Evolutionary conservation across 2,329 filamentous ascomycete species (phyloP), one percentile per base, ranked within the genome.

Genomic region (Alternaria dauci): DNA sequence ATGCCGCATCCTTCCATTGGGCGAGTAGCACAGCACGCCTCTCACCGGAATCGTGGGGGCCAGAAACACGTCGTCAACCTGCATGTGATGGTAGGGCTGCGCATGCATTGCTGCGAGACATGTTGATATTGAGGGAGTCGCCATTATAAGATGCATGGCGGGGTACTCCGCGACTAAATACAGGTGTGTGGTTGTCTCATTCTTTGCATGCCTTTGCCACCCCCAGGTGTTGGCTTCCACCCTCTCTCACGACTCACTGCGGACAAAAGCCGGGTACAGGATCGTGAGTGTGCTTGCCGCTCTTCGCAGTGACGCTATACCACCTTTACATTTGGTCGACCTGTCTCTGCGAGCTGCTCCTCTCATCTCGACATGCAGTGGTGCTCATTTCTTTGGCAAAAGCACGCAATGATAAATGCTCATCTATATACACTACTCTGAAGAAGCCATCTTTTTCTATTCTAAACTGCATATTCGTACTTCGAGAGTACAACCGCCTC

Each of bases 31-130:
- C 34, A 32, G 23, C 32, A 42, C 42, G 32, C 44, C 46, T 41
- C 44, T 68, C 58, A 68, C 66, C 66, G 66, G 66, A 65, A 62
- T 56, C 55, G 60, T 67, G 64, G 66, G 66, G 66, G 66, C 66
- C 62, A 65, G 60, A 67, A 61, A 57, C 58, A 52, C 54, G 52
- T 47, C 57, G 50, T 48, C 42, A 57, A 59, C 62, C 20, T 52
- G 54, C 62, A 51, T 54, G 30, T 52, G 26, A 52, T 55, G 52
- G 34, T 55, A 62, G 58, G 48, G 44, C 50, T 41, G 39, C 59
- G 44, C 32, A 47, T 59, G 36, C 51, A 55, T 36, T 26, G 34
- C 26, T 39, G 26, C 36, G 41, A 28, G 42, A 32, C 50, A 46
- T 48, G n/a, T 54, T 39, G 52, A 51, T 62, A 50, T 48, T 50